Base-by-base conservation (phyloP, 179 eudicot genomes). In the Patellifolia procumbens region DNA sequence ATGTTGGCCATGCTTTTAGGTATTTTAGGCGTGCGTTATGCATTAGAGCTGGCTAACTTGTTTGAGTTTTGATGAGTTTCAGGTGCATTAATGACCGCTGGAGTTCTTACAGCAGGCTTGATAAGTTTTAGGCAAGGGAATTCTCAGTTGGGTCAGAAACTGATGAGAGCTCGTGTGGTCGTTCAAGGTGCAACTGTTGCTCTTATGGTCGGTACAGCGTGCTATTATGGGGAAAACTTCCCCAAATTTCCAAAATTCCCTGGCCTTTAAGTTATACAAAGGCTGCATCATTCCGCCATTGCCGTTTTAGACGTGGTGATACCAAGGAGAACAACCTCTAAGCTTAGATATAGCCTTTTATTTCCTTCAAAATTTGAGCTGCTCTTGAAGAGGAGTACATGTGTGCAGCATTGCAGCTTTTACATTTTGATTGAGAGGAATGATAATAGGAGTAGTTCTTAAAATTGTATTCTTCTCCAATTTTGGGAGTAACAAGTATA, bases 131-230 rank as follows among this genome's bases (percentile, higher is more conserved):
- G 84, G 73, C 85, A 82, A 75, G 98, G 97, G 17, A 94, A 94
- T 74, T 88, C 98, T 28, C 81, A 81, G 51, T 73, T 94, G 76
- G 97, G 98, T 39, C 97, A 94, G 82, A 89, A 78, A 83, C 86
- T 94, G 62, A 92, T 92, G 98, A 86, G 98, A 82, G 97, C 97
- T 67, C 94, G 97, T 69, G 98, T 92, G 58, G 84, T 91, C 13
- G 92, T 83, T 56, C 98, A 94, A 84, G 98, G 97, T 63, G 97
- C 89, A 24, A 94, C 98, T 0, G 97, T 94, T 64, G 97, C 96
- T 6, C 79, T 92, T 26, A 91, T 93, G 97, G 91, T 88, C 19
- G 91, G 97, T 70, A 85, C 92, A 8, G 97, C 97, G 66, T 75
- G 77, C 82, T 91, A 91, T 73, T 92, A 88, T 34, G 97, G 97